phyloP scores from a whole-genome alignment of 306 rosid genomes.

The Macrotyloma uniflorum region DNA sequence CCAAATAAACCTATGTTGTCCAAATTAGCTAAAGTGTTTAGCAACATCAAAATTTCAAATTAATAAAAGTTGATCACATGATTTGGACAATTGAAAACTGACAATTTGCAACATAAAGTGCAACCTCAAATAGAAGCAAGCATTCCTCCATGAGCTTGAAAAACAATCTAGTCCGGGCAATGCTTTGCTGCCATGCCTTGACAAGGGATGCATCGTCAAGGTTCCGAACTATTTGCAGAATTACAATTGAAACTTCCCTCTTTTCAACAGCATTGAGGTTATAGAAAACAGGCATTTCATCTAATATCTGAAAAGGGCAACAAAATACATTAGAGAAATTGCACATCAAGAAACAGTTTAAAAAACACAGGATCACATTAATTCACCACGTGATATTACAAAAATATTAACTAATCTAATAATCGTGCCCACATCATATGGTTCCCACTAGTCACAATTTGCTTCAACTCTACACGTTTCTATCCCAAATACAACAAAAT shows the following conservation, averaged over 20 bases:
- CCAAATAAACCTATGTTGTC: background rate
- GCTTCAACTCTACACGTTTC: background rate
- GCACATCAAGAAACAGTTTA: conserved; percentile 23
- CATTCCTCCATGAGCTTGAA: conserved; percentile 98
- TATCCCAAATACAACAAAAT: background rate
- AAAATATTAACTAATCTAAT: background rate
- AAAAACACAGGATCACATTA: conserved; percentile 14
- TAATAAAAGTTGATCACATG: conserved; percentile 17
- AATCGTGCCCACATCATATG: background rate
- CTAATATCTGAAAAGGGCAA: conserved; percentile 71
- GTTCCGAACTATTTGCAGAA: conserved; percentile 93
- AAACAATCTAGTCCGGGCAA: conserved; percentile 94
- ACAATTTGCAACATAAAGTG: conserved; percentile 35
- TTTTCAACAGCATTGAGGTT: conserved; percentile 90
- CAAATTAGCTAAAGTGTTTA: background rate
- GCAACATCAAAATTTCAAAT: background rate
- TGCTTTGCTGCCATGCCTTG: conserved; percentile 97
- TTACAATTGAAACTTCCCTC: conserved; percentile 87
- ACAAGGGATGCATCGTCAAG: conserved; percentile 90
- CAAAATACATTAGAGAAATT: conserved; percentile 32
- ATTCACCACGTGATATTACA: conserved; percentile 2
- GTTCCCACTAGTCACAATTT: background rate
- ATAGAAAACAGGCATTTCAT: conserved; percentile 98
- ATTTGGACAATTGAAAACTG: conserved; percentile 15
- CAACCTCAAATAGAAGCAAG: conserved; percentile 89